A percentile compares a stretch with the other conserved stretches of the same genome.
Evolutionary conservation across 441 rosid species (phyloP).

Genomic region (Kokia cookei): DNA sequence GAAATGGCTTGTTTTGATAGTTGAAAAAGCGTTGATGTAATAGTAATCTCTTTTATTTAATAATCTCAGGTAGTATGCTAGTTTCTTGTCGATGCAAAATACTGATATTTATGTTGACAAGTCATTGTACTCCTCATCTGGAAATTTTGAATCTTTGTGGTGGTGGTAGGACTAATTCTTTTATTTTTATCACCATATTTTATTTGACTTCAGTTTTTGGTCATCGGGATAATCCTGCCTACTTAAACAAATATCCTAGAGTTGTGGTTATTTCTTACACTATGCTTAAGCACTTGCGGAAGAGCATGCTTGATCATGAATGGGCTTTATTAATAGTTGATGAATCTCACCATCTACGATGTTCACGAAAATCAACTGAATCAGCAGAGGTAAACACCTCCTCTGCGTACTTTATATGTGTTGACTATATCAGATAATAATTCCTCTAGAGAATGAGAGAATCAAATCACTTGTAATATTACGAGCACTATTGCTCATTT

Average conservation of each 20-base stretch:
- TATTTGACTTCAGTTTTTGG: slow-evolving; percentile 63
- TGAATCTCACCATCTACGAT: slow-evolving; percentile 90
- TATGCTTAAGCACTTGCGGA: slow-evolving; percentile 76
- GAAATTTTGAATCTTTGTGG: not conserved
- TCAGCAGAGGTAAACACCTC: slow-evolving; percentile 55
- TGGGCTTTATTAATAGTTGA: slow-evolving; percentile 90
- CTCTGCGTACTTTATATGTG: not conserved
- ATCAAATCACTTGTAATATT: not conserved
- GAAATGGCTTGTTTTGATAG: not conserved
- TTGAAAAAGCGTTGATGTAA: not conserved
- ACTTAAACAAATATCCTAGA: slow-evolving; percentile 64
- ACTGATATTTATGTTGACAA: not conserved
- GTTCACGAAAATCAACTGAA: slow-evolving; percentile 67
- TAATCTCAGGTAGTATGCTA: not conserved
- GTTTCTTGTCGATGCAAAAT: not conserved
- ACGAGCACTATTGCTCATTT: not conserved
- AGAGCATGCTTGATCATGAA: slow-evolving; percentile 64
- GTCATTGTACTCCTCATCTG: not conserved
- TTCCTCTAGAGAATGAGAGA: not conserved
- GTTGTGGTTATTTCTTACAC: slow-evolving; percentile 86
- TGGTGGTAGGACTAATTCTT: not conserved
- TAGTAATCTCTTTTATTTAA: not conserved
- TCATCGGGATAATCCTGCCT: slow-evolving; percentile 67
- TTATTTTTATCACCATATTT: slow-evolving; percentile 5
- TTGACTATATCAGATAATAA: not conserved